Base-by-base conservation (phyloP, 371 early-diverging fungal genomes). In the Thermomucor indicae-seudaticae region DNA sequence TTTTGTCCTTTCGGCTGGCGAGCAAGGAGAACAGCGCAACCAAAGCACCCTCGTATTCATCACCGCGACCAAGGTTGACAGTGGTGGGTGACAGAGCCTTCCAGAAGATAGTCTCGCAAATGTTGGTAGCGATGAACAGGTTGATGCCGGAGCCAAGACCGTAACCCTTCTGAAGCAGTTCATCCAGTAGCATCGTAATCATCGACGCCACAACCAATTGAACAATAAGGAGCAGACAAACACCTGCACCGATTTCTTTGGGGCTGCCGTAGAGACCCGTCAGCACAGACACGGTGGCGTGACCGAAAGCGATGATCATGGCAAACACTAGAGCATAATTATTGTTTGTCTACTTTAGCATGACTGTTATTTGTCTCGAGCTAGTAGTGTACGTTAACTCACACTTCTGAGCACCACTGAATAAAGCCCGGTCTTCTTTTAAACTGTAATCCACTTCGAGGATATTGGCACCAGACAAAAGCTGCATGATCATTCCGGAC, bases 121-220 rank as follows among this genome's bases (percentile, higher is more conserved):
- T 94, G 78, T 98, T 99, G 58, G 99, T 94, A 47, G 99, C 99
- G 78, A 99, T 98, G 68, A 99, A 99, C 58, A 99, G 82, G 57
- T 97, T 96, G 64, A 99, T 98, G 58, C 99, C 99, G 28, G 99
- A 98, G 25, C 99, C 99, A 49, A 99, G 81, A 60, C 99, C 99
- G 64, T 99, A 99, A n/a, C 99, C 99, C 83, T 99, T 99, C 78
- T 99, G 99, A 53, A 99, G 84, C 58, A 99, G 85, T 82, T 99
- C 99, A 73, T 99, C 99, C 57, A 99, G 81, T 16, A 99, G 79
- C 74, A 99, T 93, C 53, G 95, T 94, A 55, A 99, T 92, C 32
- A 97, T 67, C 44, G 99, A 99, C 35, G 99, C 95, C 60, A 98
- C 84, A 52, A 96, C 90, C 46, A 99, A 78, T 82, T 99, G 99